Conservation (phyloP, 148 eudicot genomes). For the Rhododendron vialii region DNA sequence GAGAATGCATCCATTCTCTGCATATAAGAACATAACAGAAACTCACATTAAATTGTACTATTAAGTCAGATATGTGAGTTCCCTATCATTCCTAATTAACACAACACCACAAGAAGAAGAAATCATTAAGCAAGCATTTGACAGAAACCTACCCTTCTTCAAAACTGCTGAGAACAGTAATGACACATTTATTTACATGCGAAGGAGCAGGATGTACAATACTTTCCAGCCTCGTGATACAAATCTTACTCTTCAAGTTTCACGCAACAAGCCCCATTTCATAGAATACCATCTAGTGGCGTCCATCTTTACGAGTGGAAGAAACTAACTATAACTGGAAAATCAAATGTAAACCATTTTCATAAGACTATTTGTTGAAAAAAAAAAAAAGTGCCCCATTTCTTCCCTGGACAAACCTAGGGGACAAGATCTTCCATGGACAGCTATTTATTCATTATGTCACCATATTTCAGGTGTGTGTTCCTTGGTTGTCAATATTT, state of each 20-base stretch:
- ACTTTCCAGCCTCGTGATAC: background rate
- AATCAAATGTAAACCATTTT: background rate
- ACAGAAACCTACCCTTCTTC: background rate
- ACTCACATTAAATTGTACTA: background rate
- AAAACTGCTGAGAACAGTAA: background rate
- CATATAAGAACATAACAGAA: background rate
- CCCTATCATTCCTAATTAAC: background rate
- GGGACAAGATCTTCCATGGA: background rate
- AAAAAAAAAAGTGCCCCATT: background rate
- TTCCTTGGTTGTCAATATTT: background rate
- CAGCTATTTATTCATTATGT: background rate
- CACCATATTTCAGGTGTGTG: background rate
- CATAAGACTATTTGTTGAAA: background rate
- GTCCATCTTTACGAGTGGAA: background rate
- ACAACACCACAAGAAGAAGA: background rate
- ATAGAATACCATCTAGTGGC: background rate
- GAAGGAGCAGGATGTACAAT: background rate
- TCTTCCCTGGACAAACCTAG: background rate
- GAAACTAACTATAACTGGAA: background rate
- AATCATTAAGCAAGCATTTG: background rate
- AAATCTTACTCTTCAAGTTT: background rate
- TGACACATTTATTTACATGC: background rate
- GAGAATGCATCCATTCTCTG: background rate
- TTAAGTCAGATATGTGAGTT: too few species aligned
- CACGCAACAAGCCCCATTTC: background rate